Conservation (phyloP, 441 rosid genomes). For the Populus hybrid region DNA sequence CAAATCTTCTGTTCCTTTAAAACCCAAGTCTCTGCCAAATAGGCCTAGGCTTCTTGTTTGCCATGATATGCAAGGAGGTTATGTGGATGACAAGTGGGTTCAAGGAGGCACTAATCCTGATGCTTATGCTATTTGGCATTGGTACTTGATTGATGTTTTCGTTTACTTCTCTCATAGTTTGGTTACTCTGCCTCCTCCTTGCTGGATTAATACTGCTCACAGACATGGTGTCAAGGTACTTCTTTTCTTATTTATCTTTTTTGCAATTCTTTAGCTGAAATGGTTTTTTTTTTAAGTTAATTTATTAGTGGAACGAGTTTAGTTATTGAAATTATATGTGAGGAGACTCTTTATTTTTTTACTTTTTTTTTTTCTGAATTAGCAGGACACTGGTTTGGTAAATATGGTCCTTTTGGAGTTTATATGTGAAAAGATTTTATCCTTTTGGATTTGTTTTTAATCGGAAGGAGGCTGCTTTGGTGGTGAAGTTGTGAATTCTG, state of each 20-base stretch:
- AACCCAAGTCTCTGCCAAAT: conserved; percentile 26
- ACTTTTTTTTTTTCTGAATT: background rate
- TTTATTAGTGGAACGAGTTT: background rate
- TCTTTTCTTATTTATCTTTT: background rate
- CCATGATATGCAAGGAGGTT: conserved; percentile 84
- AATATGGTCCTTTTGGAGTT: background rate
- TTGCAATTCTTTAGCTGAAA: background rate
- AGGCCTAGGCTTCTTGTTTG: conserved; percentile 68
- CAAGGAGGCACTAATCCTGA: conserved; percentile 68
- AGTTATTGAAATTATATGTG: background rate
- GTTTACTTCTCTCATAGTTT: conserved; percentile 76
- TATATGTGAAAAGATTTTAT: background rate
- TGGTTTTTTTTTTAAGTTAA: background rate
- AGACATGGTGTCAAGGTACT: conserved; percentile 79
- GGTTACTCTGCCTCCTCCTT: conserved; percentile 84
- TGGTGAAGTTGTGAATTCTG: background rate
- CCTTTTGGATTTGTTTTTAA: background rate
- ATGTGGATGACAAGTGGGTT: conserved; percentile 72
- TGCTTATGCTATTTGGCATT: conserved; percentile 76
- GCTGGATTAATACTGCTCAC: conserved; percentile 91
- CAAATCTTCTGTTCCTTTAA: conserved; percentile 50
- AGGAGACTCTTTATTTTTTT: background rate
- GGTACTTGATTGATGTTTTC: conserved; percentile 82
- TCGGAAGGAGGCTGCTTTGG: background rate
- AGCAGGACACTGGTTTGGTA: background rate